Evolutionary conservation across 2,329 filamentous ascomycete species (phyloP).

Genomic region (Thelonectria olida): DNA sequence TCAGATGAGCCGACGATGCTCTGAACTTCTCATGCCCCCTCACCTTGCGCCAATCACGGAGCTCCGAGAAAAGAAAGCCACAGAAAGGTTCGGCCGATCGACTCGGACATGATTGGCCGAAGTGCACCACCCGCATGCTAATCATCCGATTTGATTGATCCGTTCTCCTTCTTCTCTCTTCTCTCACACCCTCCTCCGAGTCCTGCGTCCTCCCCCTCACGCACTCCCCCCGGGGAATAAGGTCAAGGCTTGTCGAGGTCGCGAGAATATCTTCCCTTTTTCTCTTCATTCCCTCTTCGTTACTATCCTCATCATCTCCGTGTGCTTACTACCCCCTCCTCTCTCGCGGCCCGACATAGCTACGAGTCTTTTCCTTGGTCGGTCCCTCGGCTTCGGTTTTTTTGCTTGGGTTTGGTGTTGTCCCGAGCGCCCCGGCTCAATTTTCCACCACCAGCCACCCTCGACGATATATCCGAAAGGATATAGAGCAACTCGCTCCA

Average conservation of each 20-base stretch:
- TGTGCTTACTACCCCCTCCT: constrained; percentile 22
- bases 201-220: constrained; percentile 5
- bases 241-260: constrained; percentile 40
- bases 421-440: constrained; percentile 36
- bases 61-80: constrained; percentile 5
- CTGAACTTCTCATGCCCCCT: constrained; percentile 37
- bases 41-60: constrained; percentile 44
- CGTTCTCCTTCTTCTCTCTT: constrained; percentile 31
- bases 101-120: constrained; percentile 33
- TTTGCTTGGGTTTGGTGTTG: constrained; percentile 30
- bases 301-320: constrained; percentile 6
- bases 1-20: constrained; percentile 30
- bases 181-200: constrained; percentile 15
- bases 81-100: constrained; percentile 35
- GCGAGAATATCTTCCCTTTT: constrained; percentile 30
- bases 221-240: constrained; percentile 14
- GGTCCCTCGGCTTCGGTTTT: constrained; percentile 17
- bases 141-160: constrained; percentile 39
- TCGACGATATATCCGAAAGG: constrained; percentile 26
- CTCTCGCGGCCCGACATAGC: constrained; percentile 41
- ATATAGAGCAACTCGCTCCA: constrained; percentile 28
- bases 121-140: constrained; percentile 25
- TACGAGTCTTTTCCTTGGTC: constrained; percentile 38
- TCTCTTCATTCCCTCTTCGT: constrained; percentile 13
- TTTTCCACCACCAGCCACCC: constrained; percentile 37